Base-by-base conservation (phyloP, 2,329 filamentous ascomycete species). In the Beauveria rudraprayagi region DNA sequence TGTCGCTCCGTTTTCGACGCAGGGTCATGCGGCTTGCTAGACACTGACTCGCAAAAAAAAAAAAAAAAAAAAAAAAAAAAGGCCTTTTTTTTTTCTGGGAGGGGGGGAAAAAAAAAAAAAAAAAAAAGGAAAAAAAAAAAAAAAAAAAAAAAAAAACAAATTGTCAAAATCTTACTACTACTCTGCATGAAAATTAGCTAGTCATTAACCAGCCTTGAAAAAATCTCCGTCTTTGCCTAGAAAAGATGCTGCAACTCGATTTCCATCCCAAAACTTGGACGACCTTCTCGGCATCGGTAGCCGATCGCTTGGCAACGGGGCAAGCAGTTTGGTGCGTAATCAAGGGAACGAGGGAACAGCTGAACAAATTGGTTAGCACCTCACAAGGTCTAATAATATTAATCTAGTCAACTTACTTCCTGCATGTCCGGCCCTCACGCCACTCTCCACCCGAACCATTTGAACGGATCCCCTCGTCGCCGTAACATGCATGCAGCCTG, bases 401-500 rank as follows among this genome's bases (percentile, higher is more conserved):
- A 30, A 11, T 56, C 34, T 43, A 22, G 2, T 56, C 34, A 34
- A 30, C 22, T 22, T 22, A 22, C 16, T 17, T 10, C 1, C 22
- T 44, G 26, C 53, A 30, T 46, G 17, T 57, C 26, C 8, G 22
- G 26, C 3, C 55, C 56, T 58, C 46, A 50, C 44, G 30, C 56
- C 56, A 58, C 37, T 16, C 43, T 57, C 55, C 55, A 47, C 55
- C 26, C 30, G 6, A 16, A 16, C 11, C 22, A 43, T 22, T 22
- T 14, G 26, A 22, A 22, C 52, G 30, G 54, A 50, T 44, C 22
- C 22, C 34, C 55, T 50, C 55, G 55, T 34, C n/a, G 14, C 7
- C 16, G 37, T 48, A 19, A 22, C 22, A 22, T 22, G 22, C 50
- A 37, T 40, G 10, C 50, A 40, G 30, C 28, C 19, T 24, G 44